phyloP scores from a whole-genome alignment of 192 early-diverging fungal species.

The Funneliformis geosporum region DNA sequence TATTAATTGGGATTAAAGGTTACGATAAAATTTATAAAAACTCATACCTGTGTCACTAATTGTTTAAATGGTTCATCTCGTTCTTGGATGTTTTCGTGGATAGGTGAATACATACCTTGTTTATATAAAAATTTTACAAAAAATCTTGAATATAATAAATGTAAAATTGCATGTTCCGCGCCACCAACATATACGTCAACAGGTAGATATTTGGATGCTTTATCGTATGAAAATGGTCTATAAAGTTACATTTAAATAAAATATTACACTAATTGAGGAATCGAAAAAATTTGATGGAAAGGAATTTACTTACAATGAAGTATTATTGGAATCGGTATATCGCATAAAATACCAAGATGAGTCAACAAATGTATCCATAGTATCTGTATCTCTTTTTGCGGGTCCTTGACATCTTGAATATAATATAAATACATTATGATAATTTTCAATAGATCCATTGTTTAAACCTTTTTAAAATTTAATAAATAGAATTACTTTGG shows the following conservation, averaged over 20 bases:
- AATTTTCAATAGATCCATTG: background rate
- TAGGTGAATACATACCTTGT: constrained; percentile 47
- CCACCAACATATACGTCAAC: constrained; percentile 96
- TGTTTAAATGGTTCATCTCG: constrained; percentile 85
- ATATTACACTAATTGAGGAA: background rate
- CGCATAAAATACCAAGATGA: constrained; percentile 97
- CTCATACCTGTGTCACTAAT: constrained; percentile 72
- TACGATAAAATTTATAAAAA: background rate
- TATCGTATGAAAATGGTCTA: constrained; percentile 54
- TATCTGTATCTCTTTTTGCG: constrained; percentile 85
- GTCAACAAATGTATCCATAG: constrained; percentile 98
- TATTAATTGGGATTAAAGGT: background rate
- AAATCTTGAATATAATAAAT: constrained; percentile 92
- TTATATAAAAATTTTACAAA: constrained; percentile 81
- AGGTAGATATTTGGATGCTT: constrained; percentile 64
- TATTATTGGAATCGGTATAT: constrained; percentile 77
- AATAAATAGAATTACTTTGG: constrained; percentile 56
- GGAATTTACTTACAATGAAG: constrained; percentile 36
- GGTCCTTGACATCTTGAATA: constrained; percentile 62
- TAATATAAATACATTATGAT: constrained; percentile 13
- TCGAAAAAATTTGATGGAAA: background rate
- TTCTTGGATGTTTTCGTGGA: constrained; percentile 43
- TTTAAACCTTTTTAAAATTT: background rate
- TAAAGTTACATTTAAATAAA: background rate
- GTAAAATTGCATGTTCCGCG: constrained; percentile 91